Conservation (phyloP, 169 alveolate species). For the Plasmodium reichenowi region DNA sequence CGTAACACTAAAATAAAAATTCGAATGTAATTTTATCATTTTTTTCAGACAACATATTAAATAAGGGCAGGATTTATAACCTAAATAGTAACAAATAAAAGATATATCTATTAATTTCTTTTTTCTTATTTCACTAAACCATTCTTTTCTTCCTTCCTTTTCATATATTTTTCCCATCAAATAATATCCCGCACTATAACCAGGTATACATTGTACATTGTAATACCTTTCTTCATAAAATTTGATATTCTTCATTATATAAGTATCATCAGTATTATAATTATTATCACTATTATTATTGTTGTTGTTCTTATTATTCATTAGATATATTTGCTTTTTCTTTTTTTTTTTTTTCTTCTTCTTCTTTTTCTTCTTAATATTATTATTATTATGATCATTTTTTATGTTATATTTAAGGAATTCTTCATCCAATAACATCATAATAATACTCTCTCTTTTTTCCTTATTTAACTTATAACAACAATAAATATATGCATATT, state of each 20-base stretch:
- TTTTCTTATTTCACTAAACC: conserved; percentile 36
- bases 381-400: not conserved
- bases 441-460: conserved; percentile 25
- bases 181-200: conserved; percentile 65
- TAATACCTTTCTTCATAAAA: conserved; percentile 38
- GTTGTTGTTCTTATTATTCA: conserved; percentile 7
- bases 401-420: conserved; percentile 32
- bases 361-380: not conserved
- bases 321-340: too few relatives aligned
- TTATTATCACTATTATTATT: not conserved
- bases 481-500: conserved; percentile 65
- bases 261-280: not conserved
- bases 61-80: conserved; percentile 67
- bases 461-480: conserved; percentile 69
- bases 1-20: conserved; percentile 43
- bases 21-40: conserved; percentile 32
- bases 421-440: conserved; percentile 70
- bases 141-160: conserved; percentile 58
- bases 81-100: conserved; percentile 52
- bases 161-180: conserved; percentile 63
- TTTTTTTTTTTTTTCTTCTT: too few relatives aligned
- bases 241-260: conserved; percentile 12
- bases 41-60: conserved; percentile 38
- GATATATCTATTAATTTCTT: conserved; percentile 63
- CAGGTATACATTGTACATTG: conserved; percentile 48